Base-by-base conservation (phyloP, 106 monocot species). In the Platanthera guangdongensis region DNA sequence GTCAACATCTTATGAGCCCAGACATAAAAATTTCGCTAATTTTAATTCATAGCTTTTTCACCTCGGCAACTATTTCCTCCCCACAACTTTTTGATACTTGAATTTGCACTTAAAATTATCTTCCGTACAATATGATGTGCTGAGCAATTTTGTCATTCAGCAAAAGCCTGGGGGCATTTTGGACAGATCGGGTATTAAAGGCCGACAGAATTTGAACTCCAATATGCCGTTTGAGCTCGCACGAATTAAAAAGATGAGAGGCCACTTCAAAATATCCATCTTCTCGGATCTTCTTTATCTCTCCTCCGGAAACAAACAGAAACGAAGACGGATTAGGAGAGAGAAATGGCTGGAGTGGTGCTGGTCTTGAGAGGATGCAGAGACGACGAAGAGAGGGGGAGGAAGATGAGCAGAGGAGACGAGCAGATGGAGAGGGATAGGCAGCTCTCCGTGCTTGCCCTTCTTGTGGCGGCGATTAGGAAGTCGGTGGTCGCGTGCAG, bases 291-390 rank as follows among this genome's bases (percentile, higher is more conserved):
- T 60, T 60, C 70, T 60, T 60, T 60, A 8, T 53, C 60, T 71
- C 70, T 71, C 70, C 11, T 5, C 47, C 47, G 4, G 6, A 71
- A 71, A 15, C 47, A 28, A 48, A 11, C 47, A 11, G 28, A 14
- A 4, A 45, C 13, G 12, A 0, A 69, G 69, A 72, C 50, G 49
- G 71, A 72, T 11, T 11, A 2, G 4, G 18, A 72, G 72, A 53
- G 52, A 54, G 28, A 54, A 57, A 91, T 88, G 88, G 78, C 84
- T 2, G 88, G 86, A n/a, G 86, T 86, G 77, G 78, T 88, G 65
- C 8, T 88, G 79, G 83, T 88, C 19, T 68, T 78, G 1, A 73
- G 54, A 47, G 86, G 86, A 11, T 88, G 88, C 77, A 75, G 85
- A 52, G 80, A 81, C 18, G 80, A 81, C 18, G 90, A 73, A 63